Base-by-base conservation (phyloP, 352 stramenopile genomes). In the Pythium diclinum region DNA sequence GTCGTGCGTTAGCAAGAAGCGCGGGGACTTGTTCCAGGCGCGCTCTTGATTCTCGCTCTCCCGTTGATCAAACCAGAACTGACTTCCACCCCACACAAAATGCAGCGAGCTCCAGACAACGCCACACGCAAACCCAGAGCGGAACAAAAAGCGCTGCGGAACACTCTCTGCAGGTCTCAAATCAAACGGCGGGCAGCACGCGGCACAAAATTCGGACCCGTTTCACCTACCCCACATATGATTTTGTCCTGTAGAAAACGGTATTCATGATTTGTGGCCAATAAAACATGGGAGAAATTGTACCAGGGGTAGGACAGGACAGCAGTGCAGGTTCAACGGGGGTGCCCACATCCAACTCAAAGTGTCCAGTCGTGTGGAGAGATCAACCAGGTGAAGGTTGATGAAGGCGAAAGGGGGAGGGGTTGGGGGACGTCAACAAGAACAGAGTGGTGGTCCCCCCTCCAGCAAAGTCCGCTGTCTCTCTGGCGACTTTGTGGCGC, bases 61-160 rank as follows among this genome's bases (percentile, higher is more conserved):
- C 49, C 63, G 65, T 63, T 53, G 67, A 67, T 65, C 76, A 85
- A 88, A 88, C 71, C 75, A 80, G 77, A 85, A 88, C 79, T 86
- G 76, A 84, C 77, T 88, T 62, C 40, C 54, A 38, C 55, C 58
- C 33, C 61, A 52, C 40, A 52, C 36, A 61, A 51, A 25, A 23
- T 17, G 23, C 28, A 49, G 17, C 25, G 57, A 7, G 13, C 6
- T 19, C 14, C 49, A 11, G 4, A 21, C 19, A 54, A 54, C 21
- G 13, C 47, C 19, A 30, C 25, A 23, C 54, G 38, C 54, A 60
- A 60, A 60, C 54, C 30, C 54, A 60, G 56, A 60, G 42, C 57
- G 28, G 51, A 21, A 16, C 10, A 28, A 21, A 55, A 17, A 53
- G 49, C 49, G 14, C 25, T 11, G 34, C 8, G 36, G 36, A 44